Evolutionary conservation across 768 basidiomycete species (phyloP).

Genomic region (Suillus bovinus): DNA sequence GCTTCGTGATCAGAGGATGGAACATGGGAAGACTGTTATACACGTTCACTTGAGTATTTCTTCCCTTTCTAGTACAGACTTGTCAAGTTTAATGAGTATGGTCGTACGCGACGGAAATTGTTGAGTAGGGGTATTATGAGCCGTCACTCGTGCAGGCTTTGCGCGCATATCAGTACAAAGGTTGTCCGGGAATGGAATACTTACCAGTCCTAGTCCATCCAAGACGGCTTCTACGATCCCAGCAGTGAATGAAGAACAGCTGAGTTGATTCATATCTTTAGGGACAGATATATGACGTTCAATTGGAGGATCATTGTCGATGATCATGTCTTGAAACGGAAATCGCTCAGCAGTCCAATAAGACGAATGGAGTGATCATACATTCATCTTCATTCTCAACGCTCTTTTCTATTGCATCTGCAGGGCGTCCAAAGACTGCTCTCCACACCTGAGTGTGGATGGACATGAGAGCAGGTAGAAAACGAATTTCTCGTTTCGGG

Average conservation of each 20-base stretch:
- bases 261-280: conserved; percentile 89
- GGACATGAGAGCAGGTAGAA: conserved; percentile 89
- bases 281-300: conserved; percentile 94
- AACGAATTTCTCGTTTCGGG: conserved; percentile 91
- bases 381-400: conserved; percentile 98
- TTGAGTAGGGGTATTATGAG: conserved; percentile 86
- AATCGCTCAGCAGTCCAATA: conserved; percentile 10
- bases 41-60: conserved; percentile 71
- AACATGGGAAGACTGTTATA: conserved; percentile 5
- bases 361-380: conserved; percentile 32
- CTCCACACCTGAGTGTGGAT: conserved; percentile 96
- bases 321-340: conserved; percentile 81
- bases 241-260: conserved; percentile 96
- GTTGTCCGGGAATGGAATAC: conserved; percentile 33
- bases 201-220: conserved; percentile 90
- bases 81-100: conserved; percentile 96
- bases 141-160: conserved; percentile 95
- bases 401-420: conserved; percentile 94
- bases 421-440: conserved; percentile 89
- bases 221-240: conserved; percentile 97
- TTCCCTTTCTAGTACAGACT: conserved; percentile 90
- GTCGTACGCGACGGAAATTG: conserved; percentile 85
- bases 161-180: conserved; percentile 7
- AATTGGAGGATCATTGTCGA: conserved; percentile 92
- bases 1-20: not conserved